Conservation (phyloP, 2,329 filamentous ascomycete genomes). For the Aspergillus alliaceus region DNA sequence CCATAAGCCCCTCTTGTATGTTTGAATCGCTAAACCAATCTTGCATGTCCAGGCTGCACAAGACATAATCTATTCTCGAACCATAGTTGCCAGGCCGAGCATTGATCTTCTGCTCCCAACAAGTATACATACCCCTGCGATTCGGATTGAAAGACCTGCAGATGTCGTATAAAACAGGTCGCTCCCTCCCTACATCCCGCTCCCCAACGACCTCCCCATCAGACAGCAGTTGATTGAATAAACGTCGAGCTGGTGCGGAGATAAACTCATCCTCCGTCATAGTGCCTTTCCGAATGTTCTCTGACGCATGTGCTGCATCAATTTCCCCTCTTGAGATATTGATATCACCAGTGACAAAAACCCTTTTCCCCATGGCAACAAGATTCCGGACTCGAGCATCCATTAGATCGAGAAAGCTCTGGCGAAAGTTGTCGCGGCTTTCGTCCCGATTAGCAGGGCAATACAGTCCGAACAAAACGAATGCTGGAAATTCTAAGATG, state of each 20-base stretch:
- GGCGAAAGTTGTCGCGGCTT: slow-evolving; percentile 76
- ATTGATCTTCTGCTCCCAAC: slow-evolving; percentile 94
- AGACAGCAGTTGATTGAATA: slow-evolving; percentile 84
- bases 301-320: slow-evolving; percentile 74
- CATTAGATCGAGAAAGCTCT: slow-evolving; percentile 75
- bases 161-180: slow-evolving; percentile 77
- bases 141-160: slow-evolving; percentile 77
- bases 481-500: slow-evolving; percentile 88
- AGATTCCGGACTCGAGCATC: slow-evolving; percentile 86
- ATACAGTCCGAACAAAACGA: slow-evolving; percentile 90
- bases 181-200: slow-evolving; percentile 68
- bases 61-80: slow-evolving; percentile 87
- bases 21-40: slow-evolving; percentile 77
- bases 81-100: slow-evolving; percentile 94
- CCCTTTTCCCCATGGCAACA: slow-evolving; percentile 73
- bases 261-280: slow-evolving; percentile 71
- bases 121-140: slow-evolving; percentile 91
- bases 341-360: slow-evolving; percentile 83
- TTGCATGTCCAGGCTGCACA: slow-evolving; percentile 77
- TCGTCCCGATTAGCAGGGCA: slow-evolving; percentile 88
- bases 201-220: slow-evolving; percentile 66
- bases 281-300: slow-evolving; percentile 69
- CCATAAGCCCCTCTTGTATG: slow-evolving; percentile 87
- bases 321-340: slow-evolving; percentile 72
- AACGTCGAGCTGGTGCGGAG: slow-evolving; percentile 66